These are phyloP conservation scores for Ciborinia camelliae DNA, from an alignment of 2,329 filamentous ascomycete species.

Conservation along the genomic window DNA sequence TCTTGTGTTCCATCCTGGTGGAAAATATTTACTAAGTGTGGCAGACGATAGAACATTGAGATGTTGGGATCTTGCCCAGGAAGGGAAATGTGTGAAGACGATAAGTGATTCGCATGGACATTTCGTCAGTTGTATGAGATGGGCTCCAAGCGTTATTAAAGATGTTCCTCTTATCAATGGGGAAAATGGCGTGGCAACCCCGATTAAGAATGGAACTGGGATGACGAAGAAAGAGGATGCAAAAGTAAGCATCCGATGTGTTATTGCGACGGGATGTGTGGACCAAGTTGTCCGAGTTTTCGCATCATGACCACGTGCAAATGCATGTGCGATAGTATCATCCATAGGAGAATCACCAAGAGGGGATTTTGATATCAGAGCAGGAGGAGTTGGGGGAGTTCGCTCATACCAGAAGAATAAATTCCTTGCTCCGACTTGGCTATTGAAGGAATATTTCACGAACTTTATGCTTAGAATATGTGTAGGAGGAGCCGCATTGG, in stretches of 20 bases:
- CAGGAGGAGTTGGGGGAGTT: constrained; percentile 11
- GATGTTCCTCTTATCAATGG: constrained; percentile 47
- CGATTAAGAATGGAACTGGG: constrained; percentile 45
- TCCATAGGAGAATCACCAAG: constrained; percentile 12
- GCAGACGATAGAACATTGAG: constrained; percentile 88
- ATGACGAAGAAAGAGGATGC: constrained; percentile 42
- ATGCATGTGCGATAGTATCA: constrained; percentile 13
- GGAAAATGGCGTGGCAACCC: constrained; percentile 45
- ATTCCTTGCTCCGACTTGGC: constrained; percentile 12
- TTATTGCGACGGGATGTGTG: constrained; percentile 84
- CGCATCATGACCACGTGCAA: constrained; percentile 44
- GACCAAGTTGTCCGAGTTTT: constrained; percentile 78
- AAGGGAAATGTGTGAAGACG: constrained; percentile 83
- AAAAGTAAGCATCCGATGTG: constrained; percentile 70
- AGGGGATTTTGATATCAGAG: not conserved
- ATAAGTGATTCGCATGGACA: constrained; percentile 74
- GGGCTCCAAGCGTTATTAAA: constrained; percentile 75
- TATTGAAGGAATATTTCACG: constrained; percentile 15
- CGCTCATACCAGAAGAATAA: constrained; percentile 16
- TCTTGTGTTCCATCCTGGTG: constrained; percentile 84
- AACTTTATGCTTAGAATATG: constrained; percentile 15
- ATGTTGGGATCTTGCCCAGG: constrained; percentile 91
- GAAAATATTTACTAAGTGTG: constrained; percentile 82
- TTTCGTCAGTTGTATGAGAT: constrained; percentile 82
- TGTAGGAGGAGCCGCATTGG: not conserved